A percentile compares a stretch with the other conserved stretches of the same genome.
phyloP scores from a whole-genome alignment of 2,329 filamentous ascomycete genomes.

The Neocatenulostroma microsporum region DNA sequence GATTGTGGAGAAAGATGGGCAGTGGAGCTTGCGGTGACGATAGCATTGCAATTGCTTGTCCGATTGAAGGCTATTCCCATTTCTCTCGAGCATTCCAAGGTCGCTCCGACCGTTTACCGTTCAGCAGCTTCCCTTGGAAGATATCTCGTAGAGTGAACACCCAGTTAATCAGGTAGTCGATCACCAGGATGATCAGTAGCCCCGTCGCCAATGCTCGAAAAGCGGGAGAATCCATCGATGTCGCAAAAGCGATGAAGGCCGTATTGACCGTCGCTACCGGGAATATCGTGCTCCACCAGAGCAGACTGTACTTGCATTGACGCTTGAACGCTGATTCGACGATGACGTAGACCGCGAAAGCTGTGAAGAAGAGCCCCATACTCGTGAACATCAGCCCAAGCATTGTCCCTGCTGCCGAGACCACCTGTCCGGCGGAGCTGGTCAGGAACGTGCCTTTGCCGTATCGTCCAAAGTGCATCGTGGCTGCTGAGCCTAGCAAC shows the following conservation, averaged over 20 bases:
- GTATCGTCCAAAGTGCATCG: slow-evolving; percentile 13
- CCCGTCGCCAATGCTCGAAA: slow-evolving; percentile 11
- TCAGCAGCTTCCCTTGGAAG: slow-evolving; percentile 9
- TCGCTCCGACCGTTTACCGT: slow-evolving; percentile 6
- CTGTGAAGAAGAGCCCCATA: slow-evolving; percentile 11
- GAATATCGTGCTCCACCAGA: slow-evolving; percentile 18
- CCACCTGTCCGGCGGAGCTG: slow-evolving; percentile 1
- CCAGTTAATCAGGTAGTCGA: slow-evolving; percentile 12
- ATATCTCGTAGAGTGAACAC: slow-evolving; percentile 10
- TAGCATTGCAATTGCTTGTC: neutral
- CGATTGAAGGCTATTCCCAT: neutral
- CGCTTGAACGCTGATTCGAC: slow-evolving; percentile 8
- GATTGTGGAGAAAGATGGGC: slow-evolving; percentile 58
- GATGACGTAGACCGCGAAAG: slow-evolving; percentile 11
- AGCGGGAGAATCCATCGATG: slow-evolving; percentile 13
- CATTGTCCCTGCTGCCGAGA: slow-evolving; percentile 6
- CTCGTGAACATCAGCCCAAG: slow-evolving; percentile 12
- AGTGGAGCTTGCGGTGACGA: slow-evolving; percentile 59
- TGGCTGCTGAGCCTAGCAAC: slow-evolving; percentile 11
- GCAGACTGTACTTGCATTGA: slow-evolving; percentile 8
- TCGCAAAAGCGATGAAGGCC: slow-evolving; percentile 10
- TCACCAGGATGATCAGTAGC: slow-evolving; percentile 9
- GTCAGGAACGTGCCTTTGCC: slow-evolving; percentile 15
- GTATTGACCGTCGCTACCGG: slow-evolving; percentile 15
- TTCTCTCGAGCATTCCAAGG: too few species aligned